Conservation (phyloP, 2,329 filamentous ascomycete species). For the Helotiales sp. region DNA sequence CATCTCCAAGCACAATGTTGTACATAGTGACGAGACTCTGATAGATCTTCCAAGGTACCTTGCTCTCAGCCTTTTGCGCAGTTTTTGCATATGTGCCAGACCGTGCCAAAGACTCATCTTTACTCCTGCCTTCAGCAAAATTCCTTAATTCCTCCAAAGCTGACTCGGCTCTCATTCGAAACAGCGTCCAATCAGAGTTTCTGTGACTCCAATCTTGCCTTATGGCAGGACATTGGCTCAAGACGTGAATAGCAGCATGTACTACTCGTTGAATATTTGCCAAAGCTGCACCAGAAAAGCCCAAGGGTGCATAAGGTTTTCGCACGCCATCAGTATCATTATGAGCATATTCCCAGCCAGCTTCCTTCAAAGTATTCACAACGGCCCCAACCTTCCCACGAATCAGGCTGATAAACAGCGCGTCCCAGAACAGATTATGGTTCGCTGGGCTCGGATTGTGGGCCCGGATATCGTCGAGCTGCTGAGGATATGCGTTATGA, state of each 20-base stretch:
- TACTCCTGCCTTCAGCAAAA: constrained; percentile 74
- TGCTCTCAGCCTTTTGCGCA: constrained; percentile 75
- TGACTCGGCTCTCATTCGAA: constrained; percentile 71
- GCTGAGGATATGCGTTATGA: constrained; percentile 70
- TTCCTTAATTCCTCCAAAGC: constrained; percentile 70
- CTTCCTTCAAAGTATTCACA: constrained; percentile 67
- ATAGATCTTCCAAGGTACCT: constrained; percentile 87
- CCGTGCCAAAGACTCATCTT: constrained; percentile 42
- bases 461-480: constrained; percentile 63
- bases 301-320: constrained; percentile 51
- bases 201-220: constrained; percentile 79
- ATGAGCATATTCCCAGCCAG: constrained; percentile 76
- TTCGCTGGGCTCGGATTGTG: constrained; percentile 72
- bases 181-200: constrained; percentile 79
- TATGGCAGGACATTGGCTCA: constrained; percentile 72
- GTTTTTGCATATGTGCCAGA: constrained; percentile 65
- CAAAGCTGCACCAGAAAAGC: constrained; percentile 73
- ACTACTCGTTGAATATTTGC: constrained; percentile 74
- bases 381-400: constrained; percentile 72
- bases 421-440: constrained; percentile 82
- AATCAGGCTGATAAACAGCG: constrained; percentile 70
- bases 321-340: constrained; percentile 62
- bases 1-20: constrained; percentile 74
- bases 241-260: constrained; percentile 64
- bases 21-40: constrained; percentile 81